These are phyloP conservation scores for Chaetomidium leptoderma DNA, from an alignment of 495 filamentous ascomycete species.

Conservation along the genomic window DNA sequence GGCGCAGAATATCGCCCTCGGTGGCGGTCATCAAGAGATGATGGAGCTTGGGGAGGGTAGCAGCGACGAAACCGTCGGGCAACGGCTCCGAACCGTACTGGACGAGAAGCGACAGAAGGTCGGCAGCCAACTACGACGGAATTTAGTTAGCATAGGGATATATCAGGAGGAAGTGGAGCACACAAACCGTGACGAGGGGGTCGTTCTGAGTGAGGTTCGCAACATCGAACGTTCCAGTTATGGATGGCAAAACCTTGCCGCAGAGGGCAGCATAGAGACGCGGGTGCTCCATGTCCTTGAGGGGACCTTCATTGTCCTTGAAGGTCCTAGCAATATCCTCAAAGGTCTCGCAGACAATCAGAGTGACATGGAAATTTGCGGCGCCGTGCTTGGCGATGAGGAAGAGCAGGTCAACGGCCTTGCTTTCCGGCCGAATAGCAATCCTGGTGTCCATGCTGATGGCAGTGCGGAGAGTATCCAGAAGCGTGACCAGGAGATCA, in stretches of 20 bases:
- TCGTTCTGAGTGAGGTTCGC: conserved; percentile 78
- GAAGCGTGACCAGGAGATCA: conserved; percentile 83
- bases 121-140: conserved; percentile 62
- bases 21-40: conserved; percentile 70
- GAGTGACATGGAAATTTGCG: conserved; percentile 76
- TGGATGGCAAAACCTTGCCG: conserved; percentile 76
- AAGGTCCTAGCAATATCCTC: conserved; percentile 70
- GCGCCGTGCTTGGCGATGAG: conserved; percentile 82
- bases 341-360: conserved; percentile 83
- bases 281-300: conserved; percentile 48
- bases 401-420: conserved; percentile 81
- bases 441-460: conserved; percentile 72
- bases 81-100: conserved; percentile 78
- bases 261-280: conserved; percentile 75
- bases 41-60: conserved; percentile 80
- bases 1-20: conserved; percentile 82
- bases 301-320: conserved; percentile 10
- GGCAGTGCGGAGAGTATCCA: conserved; percentile 79
- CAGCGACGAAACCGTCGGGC: conserved; percentile 78
- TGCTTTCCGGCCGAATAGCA: conserved; percentile 59
- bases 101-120: conserved; percentile 74
- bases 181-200: conserved; percentile 65
- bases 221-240: conserved; percentile 85
- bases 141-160: conserved; percentile 16
- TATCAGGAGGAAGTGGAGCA: not conserved